Evolutionary conservation across 305 asterid genomes (phyloP).

Genomic region (Rubia occidens): DNA sequence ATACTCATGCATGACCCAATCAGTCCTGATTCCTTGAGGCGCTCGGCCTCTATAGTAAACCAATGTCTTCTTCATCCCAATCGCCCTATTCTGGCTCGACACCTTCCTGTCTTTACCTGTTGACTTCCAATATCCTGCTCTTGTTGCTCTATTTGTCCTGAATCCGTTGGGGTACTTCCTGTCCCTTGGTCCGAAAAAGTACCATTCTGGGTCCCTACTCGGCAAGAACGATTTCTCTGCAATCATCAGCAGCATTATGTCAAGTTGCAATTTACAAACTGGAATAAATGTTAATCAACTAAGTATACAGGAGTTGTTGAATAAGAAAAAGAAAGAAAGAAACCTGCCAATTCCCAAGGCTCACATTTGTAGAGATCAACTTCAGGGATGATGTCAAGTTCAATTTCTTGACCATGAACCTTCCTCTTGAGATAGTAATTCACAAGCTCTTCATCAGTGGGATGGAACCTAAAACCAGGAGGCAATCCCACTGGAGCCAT

Average conservation of each 20-base stretch:
- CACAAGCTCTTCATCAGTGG: conserved; percentile 87
- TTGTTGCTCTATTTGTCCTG: conserved; percentile 82
- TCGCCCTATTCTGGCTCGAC: conserved; percentile 50
- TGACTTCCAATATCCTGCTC: conserved; percentile 92
- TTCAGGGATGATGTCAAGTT: conserved; percentile 85
- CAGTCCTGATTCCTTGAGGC: conserved; percentile 81
- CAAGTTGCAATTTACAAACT: background rate
- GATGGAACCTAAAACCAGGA: conserved; percentile 95
- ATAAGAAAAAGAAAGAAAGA: background rate
- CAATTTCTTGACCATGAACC: conserved; percentile 78
- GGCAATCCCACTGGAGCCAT: conserved; percentile 95
- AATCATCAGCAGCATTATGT: too few relatives aligned
- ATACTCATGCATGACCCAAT: conserved; percentile 97
- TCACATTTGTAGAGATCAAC: conserved; percentile 98
- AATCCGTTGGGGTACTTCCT: conserved; percentile 92
- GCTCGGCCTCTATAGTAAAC: conserved; percentile 85
- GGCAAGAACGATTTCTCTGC: conserved; percentile 91
- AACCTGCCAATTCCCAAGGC: conserved; percentile 98
- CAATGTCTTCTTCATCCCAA: conserved; percentile 92
- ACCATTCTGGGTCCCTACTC: conserved; percentile 95
- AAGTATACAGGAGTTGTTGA: background rate
- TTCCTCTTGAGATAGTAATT: conserved; percentile 80
- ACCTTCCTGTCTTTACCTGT: conserved; percentile 85
- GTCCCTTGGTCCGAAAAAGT: conserved; percentile 91
- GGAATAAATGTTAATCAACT: background rate